These are phyloP conservation scores for Nothophytophthora sp. DNA, from an alignment of 352 stramenopile genomes.

Conservation along the genomic window DNA sequence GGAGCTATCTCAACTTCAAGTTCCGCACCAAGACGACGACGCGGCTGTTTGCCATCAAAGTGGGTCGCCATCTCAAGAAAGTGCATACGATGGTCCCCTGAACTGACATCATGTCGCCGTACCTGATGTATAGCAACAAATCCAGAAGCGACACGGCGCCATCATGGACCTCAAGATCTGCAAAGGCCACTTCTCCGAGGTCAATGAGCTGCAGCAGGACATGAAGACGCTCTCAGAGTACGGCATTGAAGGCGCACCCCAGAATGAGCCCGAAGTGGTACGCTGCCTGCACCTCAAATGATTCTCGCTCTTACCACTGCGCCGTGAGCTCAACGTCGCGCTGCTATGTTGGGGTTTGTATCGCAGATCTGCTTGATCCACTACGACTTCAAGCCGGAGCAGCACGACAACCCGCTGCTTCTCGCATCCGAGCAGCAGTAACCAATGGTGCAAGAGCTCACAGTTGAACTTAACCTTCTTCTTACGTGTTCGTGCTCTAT, in stretches of 20 bases:
- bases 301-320: too few species aligned
- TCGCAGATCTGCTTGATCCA: conserved; percentile 54
- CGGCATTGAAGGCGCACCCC: conserved; percentile 44
- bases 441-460: conserved; percentile 8
- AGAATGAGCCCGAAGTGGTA: conserved; percentile 43
- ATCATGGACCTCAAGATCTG: conserved; percentile 61
- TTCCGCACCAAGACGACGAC: conserved; percentile 50
- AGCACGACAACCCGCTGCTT: conserved; percentile 63
- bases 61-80: background rate
- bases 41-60: conserved; percentile 55
- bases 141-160: conserved; percentile 50
- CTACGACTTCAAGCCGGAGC: conserved; percentile 66
- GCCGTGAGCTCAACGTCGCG: too few species aligned
- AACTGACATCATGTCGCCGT: too few species aligned
- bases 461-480: too few species aligned
- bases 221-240: conserved; percentile 55
- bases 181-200: conserved; percentile 55
- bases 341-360: background rate
- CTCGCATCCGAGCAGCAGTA: conserved; percentile 43
- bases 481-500: conserved; percentile 7
- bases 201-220: conserved; percentile 50
- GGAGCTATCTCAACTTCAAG: conserved; percentile 67
- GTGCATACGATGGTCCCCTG: too few species aligned
- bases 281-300: background rate
- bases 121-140: conserved; percentile 58